Conservation (phyloP, 169 alveolate species). For the Cryptosporidium bovis region DNA sequence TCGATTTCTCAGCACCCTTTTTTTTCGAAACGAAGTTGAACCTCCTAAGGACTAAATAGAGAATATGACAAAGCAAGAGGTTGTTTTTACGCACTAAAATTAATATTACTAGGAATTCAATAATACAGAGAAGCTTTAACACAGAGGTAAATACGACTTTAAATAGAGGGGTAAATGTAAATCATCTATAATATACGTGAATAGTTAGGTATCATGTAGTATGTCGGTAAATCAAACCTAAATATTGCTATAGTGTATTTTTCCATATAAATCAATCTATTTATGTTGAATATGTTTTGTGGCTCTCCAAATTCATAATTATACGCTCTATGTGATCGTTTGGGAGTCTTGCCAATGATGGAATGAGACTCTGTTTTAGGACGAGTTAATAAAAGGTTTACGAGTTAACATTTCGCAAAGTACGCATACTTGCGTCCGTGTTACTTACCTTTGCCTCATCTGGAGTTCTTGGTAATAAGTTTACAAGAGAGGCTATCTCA, state of each 20-base stretch:
- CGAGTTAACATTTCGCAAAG: not conserved
- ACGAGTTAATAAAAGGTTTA: not conserved
- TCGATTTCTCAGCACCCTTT: too few species aligned
- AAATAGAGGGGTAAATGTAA: too few species aligned
- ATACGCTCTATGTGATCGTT: slow-evolving; percentile 62
- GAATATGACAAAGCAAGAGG: too few species aligned
- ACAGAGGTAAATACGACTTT: too few species aligned
- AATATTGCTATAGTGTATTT: too few species aligned
- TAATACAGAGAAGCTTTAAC: too few species aligned
- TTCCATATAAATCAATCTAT: not conserved
- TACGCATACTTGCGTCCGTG: not conserved
- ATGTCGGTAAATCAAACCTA: too few species aligned
- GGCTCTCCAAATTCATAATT: slow-evolving; percentile 54
- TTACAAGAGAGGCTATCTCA: slow-evolving; percentile 89
- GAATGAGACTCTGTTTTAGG: slow-evolving; percentile 30
- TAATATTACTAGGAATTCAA: too few species aligned
- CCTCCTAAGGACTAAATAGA: too few species aligned
- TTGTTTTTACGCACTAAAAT: too few species aligned
- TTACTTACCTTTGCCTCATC: slow-evolving; percentile 86
- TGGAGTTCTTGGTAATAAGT: slow-evolving; percentile 86
- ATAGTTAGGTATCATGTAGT: not conserved
- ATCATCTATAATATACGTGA: not conserved
- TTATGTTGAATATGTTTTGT: slow-evolving; percentile 67
- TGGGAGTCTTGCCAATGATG: slow-evolving; percentile 59
- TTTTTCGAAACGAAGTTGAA: too few species aligned